phyloP scores from a whole-genome alignment of 495 filamentous ascomycete species.

The Annulohypoxylon nitens region DNA sequence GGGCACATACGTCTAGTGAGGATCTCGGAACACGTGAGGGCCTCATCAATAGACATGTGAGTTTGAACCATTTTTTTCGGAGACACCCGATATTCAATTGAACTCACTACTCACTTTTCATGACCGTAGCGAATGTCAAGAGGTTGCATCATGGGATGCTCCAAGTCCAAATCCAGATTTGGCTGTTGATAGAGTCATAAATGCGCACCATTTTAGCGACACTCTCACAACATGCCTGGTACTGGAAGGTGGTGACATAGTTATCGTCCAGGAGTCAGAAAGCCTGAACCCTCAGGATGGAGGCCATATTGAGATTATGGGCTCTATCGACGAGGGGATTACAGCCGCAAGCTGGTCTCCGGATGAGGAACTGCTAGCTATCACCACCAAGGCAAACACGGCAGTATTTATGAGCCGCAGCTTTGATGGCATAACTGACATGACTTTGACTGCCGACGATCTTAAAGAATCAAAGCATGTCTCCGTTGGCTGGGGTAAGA shows the following conservation, averaged over 20 bases:
- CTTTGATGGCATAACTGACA: constrained; percentile 84
- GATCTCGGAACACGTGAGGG: constrained; percentile 56
- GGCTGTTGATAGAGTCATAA: constrained; percentile 75
- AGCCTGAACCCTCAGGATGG: constrained; percentile 55
- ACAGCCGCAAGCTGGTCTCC: constrained; percentile 93
- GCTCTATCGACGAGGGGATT: constrained; percentile 92
- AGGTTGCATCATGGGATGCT: constrained; percentile 89
- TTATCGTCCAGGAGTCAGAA: constrained; percentile 83
- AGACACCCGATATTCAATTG: constrained; percentile 22
- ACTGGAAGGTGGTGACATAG: constrained; percentile 90
- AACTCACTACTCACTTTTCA: constrained; percentile 26
- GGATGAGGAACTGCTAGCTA: constrained; percentile 89
- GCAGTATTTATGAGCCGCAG: constrained; percentile 92
- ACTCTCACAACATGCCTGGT: constrained; percentile 81
- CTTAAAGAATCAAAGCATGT: constrained; percentile 92
- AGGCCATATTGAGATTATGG: constrained; percentile 88
- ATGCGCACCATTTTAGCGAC: constrained; percentile 87
- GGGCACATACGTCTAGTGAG: constrained; percentile 75
- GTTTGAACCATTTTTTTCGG: constrained; percentile 48
- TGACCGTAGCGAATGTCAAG: constrained; percentile 52
- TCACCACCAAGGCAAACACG: constrained; percentile 82
- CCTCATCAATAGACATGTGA: constrained; percentile 60
- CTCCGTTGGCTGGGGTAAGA: constrained; percentile 98
- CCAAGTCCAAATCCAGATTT: constrained; percentile 77
- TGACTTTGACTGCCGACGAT: constrained; percentile 78